Conservation (phyloP, 2,329 filamentous ascomycete genomes). For the Penicillium sp. region DNA sequence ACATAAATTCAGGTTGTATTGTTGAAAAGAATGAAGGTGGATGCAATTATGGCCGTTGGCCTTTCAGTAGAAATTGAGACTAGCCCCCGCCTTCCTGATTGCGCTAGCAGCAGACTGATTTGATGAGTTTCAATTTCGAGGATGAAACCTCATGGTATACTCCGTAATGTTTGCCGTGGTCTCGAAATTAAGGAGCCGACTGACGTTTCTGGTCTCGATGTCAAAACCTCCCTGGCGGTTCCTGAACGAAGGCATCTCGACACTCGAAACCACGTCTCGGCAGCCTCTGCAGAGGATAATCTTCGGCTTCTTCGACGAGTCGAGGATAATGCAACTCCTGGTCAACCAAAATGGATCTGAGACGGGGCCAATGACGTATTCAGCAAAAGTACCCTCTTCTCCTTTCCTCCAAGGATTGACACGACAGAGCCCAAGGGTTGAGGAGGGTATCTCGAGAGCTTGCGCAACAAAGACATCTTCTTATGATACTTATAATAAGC, state of each 20-base stretch:
- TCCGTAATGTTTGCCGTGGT: neutral
- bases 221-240: neutral
- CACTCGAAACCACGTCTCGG: neutral
- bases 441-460: neutral
- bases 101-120: conserved; percentile 8
- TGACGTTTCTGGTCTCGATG: neutral
- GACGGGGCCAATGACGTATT: conserved; percentile 19
- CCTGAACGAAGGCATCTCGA: neutral
- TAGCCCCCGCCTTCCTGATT: conserved; percentile 15
- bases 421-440: neutral
- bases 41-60: neutral
- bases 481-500: neutral
- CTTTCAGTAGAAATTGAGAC: neutral
- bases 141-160: conserved; percentile 4
- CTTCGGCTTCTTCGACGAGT: conserved; percentile 20
- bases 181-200: conserved; percentile 2
- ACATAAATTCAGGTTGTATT: neutral
- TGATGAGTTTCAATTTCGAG: neutral
- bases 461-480: neutral
- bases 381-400: conserved; percentile 15
- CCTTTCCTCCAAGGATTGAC: neutral
- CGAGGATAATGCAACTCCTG: conserved; percentile 22
- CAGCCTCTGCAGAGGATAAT: conserved; percentile 11
- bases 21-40: neutral
- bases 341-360: conserved; percentile 11